A percentile compares a stretch with the other conserved stretches of the same genome.
phyloP scores from a whole-genome alignment of 2,329 filamentous ascomycete genomes.

The Dactylonectria macrodidyma region DNA sequence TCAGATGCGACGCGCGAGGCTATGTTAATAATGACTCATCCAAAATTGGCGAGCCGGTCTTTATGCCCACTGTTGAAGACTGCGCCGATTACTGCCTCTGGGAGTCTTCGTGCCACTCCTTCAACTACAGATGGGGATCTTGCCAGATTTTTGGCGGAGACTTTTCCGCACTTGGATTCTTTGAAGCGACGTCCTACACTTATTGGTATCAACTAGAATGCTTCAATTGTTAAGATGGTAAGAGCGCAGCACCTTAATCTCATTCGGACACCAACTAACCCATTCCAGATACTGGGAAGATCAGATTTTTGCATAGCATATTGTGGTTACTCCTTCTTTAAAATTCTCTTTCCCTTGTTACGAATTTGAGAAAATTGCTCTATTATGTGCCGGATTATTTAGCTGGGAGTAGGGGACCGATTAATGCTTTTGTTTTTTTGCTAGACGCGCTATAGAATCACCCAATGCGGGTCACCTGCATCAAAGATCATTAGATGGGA shows the following conservation, averaged over 20 bases:
- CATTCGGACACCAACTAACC: no score
- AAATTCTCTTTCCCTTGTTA: no score
- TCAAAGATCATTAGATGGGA: no score
- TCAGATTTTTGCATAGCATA: no score
- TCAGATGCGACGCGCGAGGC: background rate
- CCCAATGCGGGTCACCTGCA: no score
- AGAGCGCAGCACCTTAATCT: background rate
- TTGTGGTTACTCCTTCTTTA: no score
- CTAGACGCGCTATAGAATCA: no score
- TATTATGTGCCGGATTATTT: no score
- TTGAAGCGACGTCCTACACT: background rate
- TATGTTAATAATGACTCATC: background rate
- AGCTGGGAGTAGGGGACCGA: no score
- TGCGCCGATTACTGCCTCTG: conserved; percentile 1
- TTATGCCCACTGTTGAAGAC: background rate
- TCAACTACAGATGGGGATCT: background rate
- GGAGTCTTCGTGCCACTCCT: background rate
- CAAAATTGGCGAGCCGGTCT: background rate
- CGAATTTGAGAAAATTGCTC: no score
- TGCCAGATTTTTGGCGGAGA: background rate
- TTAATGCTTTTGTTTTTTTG: no score
- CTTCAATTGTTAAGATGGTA: background rate
- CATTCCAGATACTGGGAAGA: no score
- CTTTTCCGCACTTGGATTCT: background rate
- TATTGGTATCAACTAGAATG: background rate